Evolutionary conservation across 331 rosid genomes (phyloP), one percentile per base, ranked within the genome.

Genomic region (Ulmus americana): DNA sequence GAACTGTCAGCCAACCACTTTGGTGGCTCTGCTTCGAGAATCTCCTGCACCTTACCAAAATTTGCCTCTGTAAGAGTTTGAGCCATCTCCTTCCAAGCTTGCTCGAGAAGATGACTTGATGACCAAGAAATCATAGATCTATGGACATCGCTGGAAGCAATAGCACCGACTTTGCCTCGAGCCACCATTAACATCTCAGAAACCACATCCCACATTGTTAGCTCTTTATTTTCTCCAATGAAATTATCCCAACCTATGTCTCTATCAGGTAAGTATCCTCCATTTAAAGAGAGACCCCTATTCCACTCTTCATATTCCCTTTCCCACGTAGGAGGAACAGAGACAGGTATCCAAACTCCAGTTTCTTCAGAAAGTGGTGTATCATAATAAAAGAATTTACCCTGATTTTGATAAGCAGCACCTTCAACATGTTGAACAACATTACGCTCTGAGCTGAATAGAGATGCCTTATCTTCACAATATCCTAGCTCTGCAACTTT

Each of bases 191-290:
- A 57, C 65, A 68, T 68, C 65, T 68, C 65, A 58, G 64, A 44
- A 39, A 68, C 47, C 15, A 68, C 73, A 48, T 69, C 73, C 73
- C 73, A 69, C 73, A 59, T 69, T 6, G 73, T 69, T 35, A 69
- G 59, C 35, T 69, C 73, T 51, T 16, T 39, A 40, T 69, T 45
- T 35, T 20, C 66, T 18, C 49, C 73, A 47, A 5, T n/a, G 6
- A 68, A 2, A 43, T 39, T 62, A 47, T 68, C 48, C 60, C 73
- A 68, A 12, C 65, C 47, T 50, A 68, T 14, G 5, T 68, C 73
- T 3, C 63, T 58, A 28, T 68, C 43, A 11, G 65, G 73, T 20
- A 68, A 46, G 28, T 55, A 58, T n/a, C 56, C 73, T 11, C 49
- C 73, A 46, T 68, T 58, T 41, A 48, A 5, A 8, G 13, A 45